Conservation (phyloP, 2,329 filamentous ascomycete species). For the Botrytis deweyae region DNA sequence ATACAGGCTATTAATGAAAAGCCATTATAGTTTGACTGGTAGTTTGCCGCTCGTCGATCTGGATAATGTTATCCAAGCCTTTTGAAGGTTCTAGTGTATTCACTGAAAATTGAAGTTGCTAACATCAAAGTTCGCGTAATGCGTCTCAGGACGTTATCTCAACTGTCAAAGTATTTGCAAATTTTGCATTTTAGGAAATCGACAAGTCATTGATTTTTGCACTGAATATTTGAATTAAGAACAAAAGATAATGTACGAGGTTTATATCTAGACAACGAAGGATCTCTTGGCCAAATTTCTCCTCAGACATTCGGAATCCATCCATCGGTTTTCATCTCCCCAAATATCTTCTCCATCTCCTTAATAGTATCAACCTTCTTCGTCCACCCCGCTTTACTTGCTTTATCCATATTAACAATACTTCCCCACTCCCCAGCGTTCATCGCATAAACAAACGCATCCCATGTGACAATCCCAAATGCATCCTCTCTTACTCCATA, state of each 20-base stretch:
- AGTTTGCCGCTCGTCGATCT: background rate
- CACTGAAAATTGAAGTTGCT: background rate
- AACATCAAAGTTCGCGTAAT: background rate
- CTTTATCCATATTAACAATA: constrained; percentile 17
- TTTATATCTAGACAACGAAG: background rate
- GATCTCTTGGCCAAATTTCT: background rate
- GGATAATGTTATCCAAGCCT: background rate
- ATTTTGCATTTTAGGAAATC: background rate
- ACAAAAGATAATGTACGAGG: background rate
- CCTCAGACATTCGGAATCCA: constrained; percentile 2
- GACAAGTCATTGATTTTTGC: background rate
- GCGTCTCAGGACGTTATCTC: background rate
- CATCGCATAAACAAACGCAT: constrained; percentile 13
- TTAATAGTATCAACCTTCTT: constrained; percentile 7
- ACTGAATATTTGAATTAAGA: background rate
- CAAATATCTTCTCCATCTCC: constrained; percentile 17
- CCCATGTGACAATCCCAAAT: constrained; percentile 10
- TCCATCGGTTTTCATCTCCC: constrained; percentile 17
- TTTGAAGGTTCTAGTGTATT: background rate
- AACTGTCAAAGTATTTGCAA: background rate
- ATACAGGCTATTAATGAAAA: background rate
- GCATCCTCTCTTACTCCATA: constrained; percentile 4
- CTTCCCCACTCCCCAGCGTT: constrained; percentile 11
- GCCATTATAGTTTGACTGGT: background rate
- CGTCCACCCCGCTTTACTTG: constrained; percentile 12